Evolutionary conservation across 2,329 filamentous ascomycete genomes (phyloP).

Genomic region (Tothia fuscella): DNA sequence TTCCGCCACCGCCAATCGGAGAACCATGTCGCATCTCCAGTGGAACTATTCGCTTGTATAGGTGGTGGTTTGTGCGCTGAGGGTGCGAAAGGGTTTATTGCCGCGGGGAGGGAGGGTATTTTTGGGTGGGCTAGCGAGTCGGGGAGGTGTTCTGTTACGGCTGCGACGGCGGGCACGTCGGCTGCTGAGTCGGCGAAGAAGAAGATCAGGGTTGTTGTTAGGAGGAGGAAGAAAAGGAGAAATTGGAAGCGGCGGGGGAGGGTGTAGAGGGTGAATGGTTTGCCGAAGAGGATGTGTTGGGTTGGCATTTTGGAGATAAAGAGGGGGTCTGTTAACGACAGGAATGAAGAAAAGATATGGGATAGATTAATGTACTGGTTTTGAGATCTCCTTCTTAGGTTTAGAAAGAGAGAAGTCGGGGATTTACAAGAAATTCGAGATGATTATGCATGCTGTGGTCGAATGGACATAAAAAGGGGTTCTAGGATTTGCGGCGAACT

Average conservation of each 20-base stretch:
- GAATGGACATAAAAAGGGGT: too few relatives aligned
- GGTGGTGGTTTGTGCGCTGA: slow-evolving; percentile 60
- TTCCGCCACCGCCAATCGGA: slow-evolving; percentile 82
- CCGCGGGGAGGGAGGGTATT: slow-evolving; percentile 19
- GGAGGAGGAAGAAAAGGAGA: slow-evolving; percentile 24
- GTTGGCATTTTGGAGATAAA: slow-evolving; percentile 19
- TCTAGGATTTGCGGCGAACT: too few relatives aligned
- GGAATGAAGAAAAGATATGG: too few relatives aligned
- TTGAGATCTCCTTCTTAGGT: too few relatives aligned
- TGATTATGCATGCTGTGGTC: too few relatives aligned
- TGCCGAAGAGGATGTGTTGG: slow-evolving; percentile 22
- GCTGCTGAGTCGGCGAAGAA: slow-evolving; percentile 22
- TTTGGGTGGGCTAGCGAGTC: slow-evolving; percentile 28
- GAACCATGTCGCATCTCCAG: slow-evolving; percentile 72
- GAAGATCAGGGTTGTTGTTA: slow-evolving; percentile 26
- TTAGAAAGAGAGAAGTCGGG: too few relatives aligned
- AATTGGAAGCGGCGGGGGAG: slow-evolving; percentile 37
- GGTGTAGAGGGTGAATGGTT: slow-evolving; percentile 22
- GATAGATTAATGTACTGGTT: too few relatives aligned
- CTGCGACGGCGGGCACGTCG: slow-evolving; percentile 15
- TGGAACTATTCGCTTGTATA: slow-evolving; percentile 65
- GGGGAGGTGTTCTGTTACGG: slow-evolving; percentile 25
- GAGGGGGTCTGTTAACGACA: too few relatives aligned
- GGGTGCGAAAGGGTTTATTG: slow-evolving; percentile 48
- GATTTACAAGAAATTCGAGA: too few relatives aligned